Conservation (phyloP, 2,329 filamentous ascomycete genomes). For the Cercospora zeae-maydis region DNA sequence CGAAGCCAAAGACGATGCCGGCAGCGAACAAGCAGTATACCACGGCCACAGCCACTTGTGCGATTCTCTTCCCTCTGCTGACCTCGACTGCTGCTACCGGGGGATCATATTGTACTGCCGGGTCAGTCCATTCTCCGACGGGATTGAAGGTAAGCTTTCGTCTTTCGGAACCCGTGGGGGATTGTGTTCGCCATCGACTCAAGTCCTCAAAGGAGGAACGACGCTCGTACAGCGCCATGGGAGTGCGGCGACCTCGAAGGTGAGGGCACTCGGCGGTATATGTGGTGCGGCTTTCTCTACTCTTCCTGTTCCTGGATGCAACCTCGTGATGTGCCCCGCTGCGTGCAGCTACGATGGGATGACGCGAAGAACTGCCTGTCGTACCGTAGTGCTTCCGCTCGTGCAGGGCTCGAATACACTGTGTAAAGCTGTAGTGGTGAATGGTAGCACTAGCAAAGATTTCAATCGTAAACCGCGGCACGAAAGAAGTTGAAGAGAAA, state of each 20-base stretch:
- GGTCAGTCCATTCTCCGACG: conserved; percentile 45
- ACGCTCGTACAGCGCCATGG: conserved; percentile 30
- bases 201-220: conserved; percentile 30
- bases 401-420: not conserved
- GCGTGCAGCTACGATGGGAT: conserved; percentile 6
- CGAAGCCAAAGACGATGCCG: conserved; percentile 79
- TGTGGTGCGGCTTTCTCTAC: not conserved
- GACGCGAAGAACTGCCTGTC: conserved; percentile 4
- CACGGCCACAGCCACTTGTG: conserved; percentile 66
- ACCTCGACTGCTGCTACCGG: conserved; percentile 54
- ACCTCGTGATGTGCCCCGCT: conserved; percentile 9
- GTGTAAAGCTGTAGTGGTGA: not conserved
- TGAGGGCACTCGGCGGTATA: not conserved
- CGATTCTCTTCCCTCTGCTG: conserved; percentile 52
- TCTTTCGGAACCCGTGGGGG: conserved; percentile 39
- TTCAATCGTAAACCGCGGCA: not conserved
- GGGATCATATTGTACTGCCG: conserved; percentile 38
- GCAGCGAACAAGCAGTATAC: conserved; percentile 73
- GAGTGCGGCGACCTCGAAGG: not conserved
- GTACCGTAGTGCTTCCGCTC: conserved; percentile 1
- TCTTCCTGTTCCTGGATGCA: conserved; percentile 5
- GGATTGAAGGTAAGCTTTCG: conserved; percentile 51
- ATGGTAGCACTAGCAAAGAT: not conserved
- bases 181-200: conserved; percentile 30
- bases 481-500: not conserved